Evolutionary conservation across 495 filamentous ascomycete species (phyloP).

Genomic region (Wilcoxina mikolae): DNA sequence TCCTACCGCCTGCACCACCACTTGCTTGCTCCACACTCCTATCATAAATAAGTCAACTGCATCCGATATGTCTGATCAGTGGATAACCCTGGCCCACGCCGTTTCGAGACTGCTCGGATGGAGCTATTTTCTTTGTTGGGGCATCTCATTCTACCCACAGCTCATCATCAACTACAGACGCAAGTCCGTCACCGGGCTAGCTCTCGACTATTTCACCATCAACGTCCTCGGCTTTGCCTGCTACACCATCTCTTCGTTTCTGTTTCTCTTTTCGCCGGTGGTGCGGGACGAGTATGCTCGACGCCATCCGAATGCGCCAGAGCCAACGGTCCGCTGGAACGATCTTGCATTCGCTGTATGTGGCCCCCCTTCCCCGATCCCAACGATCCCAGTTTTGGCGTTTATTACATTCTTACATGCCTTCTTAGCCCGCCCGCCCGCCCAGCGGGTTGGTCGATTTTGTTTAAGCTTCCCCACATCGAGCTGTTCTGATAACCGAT

Average conservation of each 20-base stretch:
- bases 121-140: constrained; percentile 60
- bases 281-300: constrained; percentile 71
- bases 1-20: no score
- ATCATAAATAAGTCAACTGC: no score
- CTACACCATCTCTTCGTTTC: constrained; percentile 57
- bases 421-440: background rate
- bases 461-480: no score
- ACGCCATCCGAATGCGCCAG: constrained; percentile 53
- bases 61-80: no score
- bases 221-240: constrained; percentile 58
- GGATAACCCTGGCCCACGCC: constrained; percentile 6
- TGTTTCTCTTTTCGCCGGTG: constrained; percentile 61
- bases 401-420: background rate
- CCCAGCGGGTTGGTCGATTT: no score
- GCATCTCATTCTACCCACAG: constrained; percentile 85
- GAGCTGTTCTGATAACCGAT: background rate
- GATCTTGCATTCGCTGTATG: constrained; percentile 66
- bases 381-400: background rate
- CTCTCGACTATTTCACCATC: constrained; percentile 70
- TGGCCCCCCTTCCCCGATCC: background rate
- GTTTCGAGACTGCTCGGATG: constrained; percentile 43
- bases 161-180: constrained; percentile 59
- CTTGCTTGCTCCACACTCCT: no score
- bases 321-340: constrained; percentile 76
- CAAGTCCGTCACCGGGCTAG: constrained; percentile 61